phyloP scores from a whole-genome alignment of 306 rosid genomes.

The Astragalus membranaceus region DNA sequence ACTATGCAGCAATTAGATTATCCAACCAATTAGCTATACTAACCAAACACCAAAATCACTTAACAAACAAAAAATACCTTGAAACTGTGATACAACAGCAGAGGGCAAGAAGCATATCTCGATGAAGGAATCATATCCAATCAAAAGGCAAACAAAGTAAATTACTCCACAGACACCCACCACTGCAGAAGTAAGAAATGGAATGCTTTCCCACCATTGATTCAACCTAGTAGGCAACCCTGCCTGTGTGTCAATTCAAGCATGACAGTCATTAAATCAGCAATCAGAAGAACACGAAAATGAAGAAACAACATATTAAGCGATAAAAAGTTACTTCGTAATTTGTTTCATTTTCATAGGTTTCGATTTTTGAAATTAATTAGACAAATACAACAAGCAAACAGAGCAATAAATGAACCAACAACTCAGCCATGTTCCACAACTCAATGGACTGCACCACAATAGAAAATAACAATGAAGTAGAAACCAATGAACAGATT shows the following conservation, averaged over 20 bases:
- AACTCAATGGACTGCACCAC: too few species aligned
- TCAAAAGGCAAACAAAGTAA: constrained; percentile 77
- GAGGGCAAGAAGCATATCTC: constrained; percentile 79
- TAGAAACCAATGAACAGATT: too few species aligned
- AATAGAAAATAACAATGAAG: too few species aligned
- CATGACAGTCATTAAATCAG: neutral
- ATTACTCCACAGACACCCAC: constrained; percentile 62
- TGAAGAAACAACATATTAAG: neutral
- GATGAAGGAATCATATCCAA: constrained; percentile 78
- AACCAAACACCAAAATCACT: neutral
- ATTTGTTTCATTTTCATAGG: neutral
- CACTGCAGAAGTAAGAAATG: constrained; percentile 80
- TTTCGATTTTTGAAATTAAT: neutral
- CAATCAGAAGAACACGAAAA: neutral
- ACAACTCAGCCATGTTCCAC: too few species aligned
- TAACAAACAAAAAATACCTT: constrained; percentile 44
- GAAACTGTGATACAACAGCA: constrained; percentile 53
- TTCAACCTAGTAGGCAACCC: constrained; percentile 72
- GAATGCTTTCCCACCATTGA: constrained; percentile 90
- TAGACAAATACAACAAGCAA: too few species aligned
- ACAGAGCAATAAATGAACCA: neutral
- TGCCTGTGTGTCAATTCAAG: too few species aligned
- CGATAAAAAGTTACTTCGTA: neutral
- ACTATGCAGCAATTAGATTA: too few species aligned
- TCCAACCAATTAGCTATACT: neutral